Evolutionary conservation across 305 asterid species (phyloP).

Genomic region (Solanum aculeatissimum): DNA sequence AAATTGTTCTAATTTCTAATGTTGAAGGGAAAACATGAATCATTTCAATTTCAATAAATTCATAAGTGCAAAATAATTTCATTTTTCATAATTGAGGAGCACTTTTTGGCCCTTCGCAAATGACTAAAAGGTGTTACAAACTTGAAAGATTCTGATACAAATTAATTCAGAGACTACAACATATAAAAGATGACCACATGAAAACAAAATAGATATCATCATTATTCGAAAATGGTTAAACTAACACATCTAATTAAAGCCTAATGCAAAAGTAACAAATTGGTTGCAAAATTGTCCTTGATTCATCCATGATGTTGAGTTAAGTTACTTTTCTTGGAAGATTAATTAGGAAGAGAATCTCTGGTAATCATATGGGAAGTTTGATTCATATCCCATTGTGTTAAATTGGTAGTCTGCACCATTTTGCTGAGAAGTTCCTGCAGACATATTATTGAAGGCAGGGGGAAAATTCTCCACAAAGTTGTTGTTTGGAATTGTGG

Average conservation of each 20-base stretch:
- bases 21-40: neutral
- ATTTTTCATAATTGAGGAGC: neutral
- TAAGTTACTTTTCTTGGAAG: neutral
- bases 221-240: neutral
- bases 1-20: neutral
- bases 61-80: neutral
- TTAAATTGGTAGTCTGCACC: constrained; percentile 18
- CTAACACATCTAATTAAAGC: neutral
- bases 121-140: neutral
- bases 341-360: constrained; percentile 21
- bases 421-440: constrained; percentile 9
- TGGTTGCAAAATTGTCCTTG: neutral
- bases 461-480: constrained; percentile 9
- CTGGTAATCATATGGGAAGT: constrained; percentile 20
- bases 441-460: constrained; percentile 8
- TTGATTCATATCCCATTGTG: constrained; percentile 21
- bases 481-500: neutral
- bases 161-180: neutral
- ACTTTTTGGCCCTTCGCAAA: neutral
- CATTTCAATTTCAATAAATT: neutral
- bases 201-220: neutral
- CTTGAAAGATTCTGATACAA: neutral
- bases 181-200: neutral
- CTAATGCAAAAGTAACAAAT: neutral
- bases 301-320: neutral